These are phyloP conservation scores for Solanum okadae DNA, from an alignment of 257 asterid genomes.

Conservation along the genomic window DNA sequence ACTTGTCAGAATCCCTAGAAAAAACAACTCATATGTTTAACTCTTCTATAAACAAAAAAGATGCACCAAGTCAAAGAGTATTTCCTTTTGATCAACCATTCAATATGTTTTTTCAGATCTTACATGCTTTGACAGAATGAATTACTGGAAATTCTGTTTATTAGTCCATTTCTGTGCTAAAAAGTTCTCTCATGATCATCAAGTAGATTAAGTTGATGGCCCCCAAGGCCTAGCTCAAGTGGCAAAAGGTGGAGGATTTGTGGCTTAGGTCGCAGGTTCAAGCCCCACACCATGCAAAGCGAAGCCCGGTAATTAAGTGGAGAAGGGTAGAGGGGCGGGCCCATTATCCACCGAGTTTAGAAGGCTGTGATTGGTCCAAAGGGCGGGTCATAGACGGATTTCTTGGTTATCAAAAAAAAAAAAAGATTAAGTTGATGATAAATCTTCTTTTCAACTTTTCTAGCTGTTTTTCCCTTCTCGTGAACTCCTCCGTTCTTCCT, in stretches of 20 bases:
- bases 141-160: not conserved
- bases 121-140: not conserved
- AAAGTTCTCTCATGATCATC: not conserved
- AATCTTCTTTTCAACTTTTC: not conserved
- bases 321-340: too few species aligned
- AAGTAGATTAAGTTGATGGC: too few species aligned
- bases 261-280: too few species aligned
- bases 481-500: not conserved
- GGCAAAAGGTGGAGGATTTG: too few species aligned
- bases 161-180: not conserved
- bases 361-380: too few species aligned
- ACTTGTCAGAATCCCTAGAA: conserved; percentile 90
- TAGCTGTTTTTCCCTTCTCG: not conserved
- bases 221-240: too few species aligned
- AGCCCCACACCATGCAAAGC: too few species aligned
- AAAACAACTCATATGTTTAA: not conserved
- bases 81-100: not conserved
- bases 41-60: too few species aligned
- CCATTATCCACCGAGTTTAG: too few species aligned
- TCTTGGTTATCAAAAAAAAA: too few species aligned
- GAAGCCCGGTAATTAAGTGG: too few species aligned
- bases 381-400: too few species aligned
- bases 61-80: not conserved
- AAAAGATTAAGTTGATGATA: not conserved
- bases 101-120: not conserved